Percentiles rank a stretch among this genome's conserved stretches.
Evolutionary conservation across 129 eudicot genomes (phyloP).

Genomic region (Cynara cardunculus): DNA sequence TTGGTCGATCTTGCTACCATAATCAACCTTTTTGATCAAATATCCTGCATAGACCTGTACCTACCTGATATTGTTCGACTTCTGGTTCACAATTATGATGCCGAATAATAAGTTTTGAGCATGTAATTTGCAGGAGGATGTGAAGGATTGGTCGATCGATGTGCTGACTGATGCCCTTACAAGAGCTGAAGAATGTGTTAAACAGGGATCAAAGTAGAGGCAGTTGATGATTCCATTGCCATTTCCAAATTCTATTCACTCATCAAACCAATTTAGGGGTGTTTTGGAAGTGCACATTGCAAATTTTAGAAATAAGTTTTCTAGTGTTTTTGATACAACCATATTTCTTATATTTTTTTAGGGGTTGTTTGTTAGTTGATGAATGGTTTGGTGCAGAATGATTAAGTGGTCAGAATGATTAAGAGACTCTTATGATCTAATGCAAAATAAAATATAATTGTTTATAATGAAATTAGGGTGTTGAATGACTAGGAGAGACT

Average conservation of each 20-base stretch:
- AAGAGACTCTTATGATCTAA: too few relatives aligned
- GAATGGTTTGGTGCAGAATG: too few relatives aligned
- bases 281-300: neutral
- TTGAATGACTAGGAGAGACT: too few relatives aligned
- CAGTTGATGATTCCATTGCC: neutral
- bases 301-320: neutral
- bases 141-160: conserved; percentile 69
- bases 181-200: conserved; percentile 66
- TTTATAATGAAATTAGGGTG: too few relatives aligned
- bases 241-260: neutral
- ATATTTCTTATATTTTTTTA: neutral
- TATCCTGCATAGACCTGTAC: neutral
- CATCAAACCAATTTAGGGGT: neutral
- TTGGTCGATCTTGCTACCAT: too few relatives aligned
- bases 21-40: too few relatives aligned
- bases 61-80: neutral
- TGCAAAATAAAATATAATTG: too few relatives aligned
- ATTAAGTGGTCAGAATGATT: too few relatives aligned
- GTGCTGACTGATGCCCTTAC: conserved; percentile 65
- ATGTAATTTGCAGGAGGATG: conserved; percentile 52
- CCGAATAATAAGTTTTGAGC: conserved; percentile 3
- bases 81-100: neutral
- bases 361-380: too few relatives aligned
- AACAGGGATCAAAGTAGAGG: conserved; percentile 37
- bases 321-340: neutral